Conservation (phyloP, 306 rosid genomes). For the Prunus mongolica region DNA sequence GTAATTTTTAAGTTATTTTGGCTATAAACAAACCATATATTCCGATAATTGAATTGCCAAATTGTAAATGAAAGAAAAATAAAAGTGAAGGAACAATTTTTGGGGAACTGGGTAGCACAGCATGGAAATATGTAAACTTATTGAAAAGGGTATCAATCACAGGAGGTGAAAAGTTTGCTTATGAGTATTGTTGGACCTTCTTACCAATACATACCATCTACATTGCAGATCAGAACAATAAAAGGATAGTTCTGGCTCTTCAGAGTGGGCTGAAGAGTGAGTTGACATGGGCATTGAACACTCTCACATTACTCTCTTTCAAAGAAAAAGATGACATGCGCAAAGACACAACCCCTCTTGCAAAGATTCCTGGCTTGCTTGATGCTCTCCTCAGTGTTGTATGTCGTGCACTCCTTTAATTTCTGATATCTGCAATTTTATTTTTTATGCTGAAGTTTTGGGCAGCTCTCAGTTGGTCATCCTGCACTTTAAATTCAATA, state of each 20-base stretch:
- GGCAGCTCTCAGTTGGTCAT: neutral
- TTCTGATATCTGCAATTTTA: neutral
- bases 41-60: neutral
- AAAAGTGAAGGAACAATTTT: neutral
- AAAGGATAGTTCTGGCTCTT: constrained; percentile 86
- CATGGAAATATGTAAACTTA: neutral
- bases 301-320: constrained; percentile 84
- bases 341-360: constrained; percentile 71
- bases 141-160: neutral
- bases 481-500: neutral
- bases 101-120: neutral
- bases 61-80: neutral
- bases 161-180: neutral
- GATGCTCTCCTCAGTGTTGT: constrained; percentile 98
- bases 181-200: neutral
- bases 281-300: constrained; percentile 91
- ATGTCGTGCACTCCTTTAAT: constrained; percentile 30
- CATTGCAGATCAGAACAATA: constrained; percentile 81
- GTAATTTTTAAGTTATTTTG: neutral
- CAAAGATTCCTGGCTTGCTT: constrained; percentile 88
- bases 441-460: neutral
- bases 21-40: too few relatives aligned
- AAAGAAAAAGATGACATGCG: constrained; percentile 95
- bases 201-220: neutral
- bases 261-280: constrained; percentile 98